phyloP scores from a whole-genome alignment of 306 rosid species.

The Rosa persica region DNA sequence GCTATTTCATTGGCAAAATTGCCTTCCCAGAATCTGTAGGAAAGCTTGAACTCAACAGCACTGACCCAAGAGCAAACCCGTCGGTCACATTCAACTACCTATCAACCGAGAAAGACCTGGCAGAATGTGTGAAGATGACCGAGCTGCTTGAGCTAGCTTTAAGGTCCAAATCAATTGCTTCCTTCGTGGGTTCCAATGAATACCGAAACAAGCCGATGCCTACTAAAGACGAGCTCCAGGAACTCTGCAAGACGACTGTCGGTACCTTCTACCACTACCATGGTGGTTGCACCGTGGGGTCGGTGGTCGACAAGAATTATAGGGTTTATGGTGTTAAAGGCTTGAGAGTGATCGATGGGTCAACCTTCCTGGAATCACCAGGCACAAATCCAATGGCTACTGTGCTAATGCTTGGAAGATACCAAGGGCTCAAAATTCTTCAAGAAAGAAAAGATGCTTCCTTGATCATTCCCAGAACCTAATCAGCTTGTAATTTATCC shows the following conservation, averaged over 20 bases:
- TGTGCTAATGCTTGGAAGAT: slow-evolving; percentile 69
- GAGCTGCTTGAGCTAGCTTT: slow-evolving; percentile 32
- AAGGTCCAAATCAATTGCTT: slow-evolving; percentile 49
- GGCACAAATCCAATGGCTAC: slow-evolving; percentile 80
- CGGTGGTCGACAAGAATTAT: slow-evolving; percentile 54
- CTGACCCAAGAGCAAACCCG: slow-evolving; percentile 66
- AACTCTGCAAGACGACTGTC: slow-evolving; percentile 51
- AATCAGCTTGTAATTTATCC: too few species aligned
- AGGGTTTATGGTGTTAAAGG: slow-evolving; percentile 54
- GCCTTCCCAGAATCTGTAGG: slow-evolving; percentile 59
- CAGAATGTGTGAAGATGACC: slow-evolving; percentile 47
- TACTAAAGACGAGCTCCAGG: slow-evolving; percentile 32
- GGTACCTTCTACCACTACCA: slow-evolving; percentile 71
- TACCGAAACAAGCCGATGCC: slow-evolving; percentile 28
- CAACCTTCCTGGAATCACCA: slow-evolving; percentile 64
- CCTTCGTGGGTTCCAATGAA: slow-evolving; percentile 40
- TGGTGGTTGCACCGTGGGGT: slow-evolving; percentile 62
- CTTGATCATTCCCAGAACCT: too few species aligned
- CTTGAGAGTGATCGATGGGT: slow-evolving; percentile 60
- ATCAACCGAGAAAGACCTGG: slow-evolving; percentile 41
- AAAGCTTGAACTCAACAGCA: slow-evolving; percentile 44
- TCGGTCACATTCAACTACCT: slow-evolving; percentile 67
- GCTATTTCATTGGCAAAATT: slow-evolving; percentile 45
- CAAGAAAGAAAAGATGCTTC: too few species aligned
- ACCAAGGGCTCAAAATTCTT: slow-evolving; percentile 62